Conservation (phyloP, 179 eudicot species). For the Kewa caespitosa region DNA sequence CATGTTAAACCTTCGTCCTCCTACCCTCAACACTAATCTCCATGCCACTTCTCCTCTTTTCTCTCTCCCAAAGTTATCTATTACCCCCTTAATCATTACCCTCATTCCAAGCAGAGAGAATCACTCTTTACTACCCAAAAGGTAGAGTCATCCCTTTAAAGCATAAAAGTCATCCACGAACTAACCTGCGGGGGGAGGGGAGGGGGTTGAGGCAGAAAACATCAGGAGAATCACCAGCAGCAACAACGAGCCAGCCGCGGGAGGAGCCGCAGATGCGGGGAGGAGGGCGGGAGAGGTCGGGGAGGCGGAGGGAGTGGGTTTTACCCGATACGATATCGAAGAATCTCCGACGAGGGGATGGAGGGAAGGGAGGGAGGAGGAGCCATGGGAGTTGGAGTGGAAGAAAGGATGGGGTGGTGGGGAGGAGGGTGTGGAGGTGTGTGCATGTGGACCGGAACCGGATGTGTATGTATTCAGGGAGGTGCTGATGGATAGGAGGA, state of each 20-base stretch:
- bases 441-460: slow-evolving; percentile 61
- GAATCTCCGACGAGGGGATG: slow-evolving; percentile 7
- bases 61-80: too few species aligned
- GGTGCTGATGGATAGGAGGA: slow-evolving; percentile 41
- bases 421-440: slow-evolving; percentile 29
- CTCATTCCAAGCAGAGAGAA: too few species aligned
- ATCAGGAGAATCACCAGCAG: slow-evolving; percentile 43
- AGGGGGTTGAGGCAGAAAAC: slow-evolving; percentile 54
- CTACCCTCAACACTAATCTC: too few species aligned
- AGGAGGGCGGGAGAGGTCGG: slow-evolving; percentile 2
- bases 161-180: too few species aligned
- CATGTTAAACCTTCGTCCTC: too few species aligned
- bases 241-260: slow-evolving; percentile 48
- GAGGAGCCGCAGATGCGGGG: slow-evolving; percentile 63
- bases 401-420: slow-evolving; percentile 23
- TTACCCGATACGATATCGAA: too few species aligned
- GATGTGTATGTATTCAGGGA: slow-evolving; percentile 51
- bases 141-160: too few species aligned
- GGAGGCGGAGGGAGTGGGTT: background rate
- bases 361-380: slow-evolving; percentile 48
- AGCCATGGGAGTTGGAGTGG: slow-evolving; percentile 76
- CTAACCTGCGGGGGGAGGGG: too few species aligned
- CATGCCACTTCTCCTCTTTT: slow-evolving; percentile 18
- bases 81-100: too few species aligned
- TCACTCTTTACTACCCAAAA: too few species aligned